These are phyloP conservation scores for Plantago coronopus DNA, from an alignment of 305 asterid species.

Conservation along the genomic window DNA sequence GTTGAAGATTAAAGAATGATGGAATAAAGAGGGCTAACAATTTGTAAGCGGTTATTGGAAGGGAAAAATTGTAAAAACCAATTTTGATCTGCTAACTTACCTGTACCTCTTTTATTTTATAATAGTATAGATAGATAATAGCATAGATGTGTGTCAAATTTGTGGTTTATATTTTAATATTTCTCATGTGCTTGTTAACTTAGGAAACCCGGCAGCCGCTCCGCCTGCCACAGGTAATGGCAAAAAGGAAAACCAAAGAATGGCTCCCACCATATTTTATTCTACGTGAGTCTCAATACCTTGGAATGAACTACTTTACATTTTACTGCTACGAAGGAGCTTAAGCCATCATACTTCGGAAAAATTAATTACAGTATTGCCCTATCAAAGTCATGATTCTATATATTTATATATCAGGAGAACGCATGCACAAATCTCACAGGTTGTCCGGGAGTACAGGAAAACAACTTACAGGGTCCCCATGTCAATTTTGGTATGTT, in stretches of 20 bases:
- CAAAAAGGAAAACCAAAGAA: conserved; percentile 45
- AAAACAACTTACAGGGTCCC: conserved; percentile 76
- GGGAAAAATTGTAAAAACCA: too few species aligned
- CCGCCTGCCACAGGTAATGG: conserved; percentile 36
- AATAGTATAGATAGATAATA: too few species aligned
- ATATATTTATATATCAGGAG: conserved; percentile 48
- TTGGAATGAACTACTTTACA: neutral
- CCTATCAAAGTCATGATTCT: conserved; percentile 18
- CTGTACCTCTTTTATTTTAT: too few species aligned
- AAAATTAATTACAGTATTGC: conserved; percentile 6
- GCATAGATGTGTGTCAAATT: too few species aligned
- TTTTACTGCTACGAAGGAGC: conserved; percentile 2
- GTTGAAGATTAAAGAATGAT: too few species aligned
- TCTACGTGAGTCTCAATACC: conserved; percentile 57
- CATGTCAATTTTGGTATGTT: conserved; percentile 84
- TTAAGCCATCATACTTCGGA: neutral
- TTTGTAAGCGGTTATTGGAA: too few species aligned
- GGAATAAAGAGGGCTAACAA: too few species aligned
- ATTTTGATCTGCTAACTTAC: too few species aligned
- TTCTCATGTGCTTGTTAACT: conserved; percentile 9
- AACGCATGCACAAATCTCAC: conserved; percentile 82
- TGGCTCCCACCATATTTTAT: conserved; percentile 67
- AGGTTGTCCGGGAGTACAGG: conserved; percentile 82
- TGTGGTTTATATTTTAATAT: conserved; percentile 8
- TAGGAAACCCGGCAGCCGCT: conserved; percentile 48